These are phyloP conservation scores for Trichoderma koningii DNA, from an alignment of 2,329 filamentous ascomycete species.

Conservation along the genomic window DNA sequence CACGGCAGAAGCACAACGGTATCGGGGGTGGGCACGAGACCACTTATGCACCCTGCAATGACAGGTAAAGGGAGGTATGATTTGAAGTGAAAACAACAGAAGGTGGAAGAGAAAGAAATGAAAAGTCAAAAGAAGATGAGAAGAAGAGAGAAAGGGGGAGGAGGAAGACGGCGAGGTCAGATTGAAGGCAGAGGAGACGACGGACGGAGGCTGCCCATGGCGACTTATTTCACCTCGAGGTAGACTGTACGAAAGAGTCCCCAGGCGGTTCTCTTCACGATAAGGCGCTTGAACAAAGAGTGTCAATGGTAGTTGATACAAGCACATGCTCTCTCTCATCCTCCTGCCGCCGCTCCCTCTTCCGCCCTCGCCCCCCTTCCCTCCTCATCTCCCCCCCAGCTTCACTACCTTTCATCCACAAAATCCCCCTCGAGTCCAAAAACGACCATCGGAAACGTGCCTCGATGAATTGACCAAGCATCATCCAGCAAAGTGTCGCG, in stretches of 20 bases:
- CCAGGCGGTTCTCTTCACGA: not conserved
- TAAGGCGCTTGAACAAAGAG: not conserved
- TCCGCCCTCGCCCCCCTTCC: too few species aligned
- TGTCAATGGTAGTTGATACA: not conserved
- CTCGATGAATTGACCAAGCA: constrained; percentile 45
- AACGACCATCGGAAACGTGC: constrained; percentile 15
- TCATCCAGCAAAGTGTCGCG: constrained; percentile 49
- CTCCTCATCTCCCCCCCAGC: not conserved
- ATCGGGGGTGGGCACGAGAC: constrained; percentile 22
- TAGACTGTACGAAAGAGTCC: too few species aligned
- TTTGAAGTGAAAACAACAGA: not conserved
- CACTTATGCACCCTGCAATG: constrained; percentile 8
- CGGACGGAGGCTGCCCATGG: not conserved
- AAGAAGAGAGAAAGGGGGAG: not conserved
- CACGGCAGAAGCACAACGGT: not conserved
- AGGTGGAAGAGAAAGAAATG: not conserved
- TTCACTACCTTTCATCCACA: not conserved
- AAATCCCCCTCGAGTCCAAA: not conserved
- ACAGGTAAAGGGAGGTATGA: not conserved
- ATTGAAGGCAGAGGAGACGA: too few species aligned
- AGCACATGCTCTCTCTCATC: not conserved
- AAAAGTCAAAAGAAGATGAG: not conserved
- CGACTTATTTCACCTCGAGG: constrained; percentile 3
- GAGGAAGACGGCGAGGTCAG: not conserved
- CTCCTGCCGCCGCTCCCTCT: too few species aligned